Percentiles rank a stretch among this genome's conserved stretches.
These are phyloP conservation scores for Suillus luteus DNA, from an alignment of 768 basidiomycete genomes.

Conservation along the genomic window DNA sequence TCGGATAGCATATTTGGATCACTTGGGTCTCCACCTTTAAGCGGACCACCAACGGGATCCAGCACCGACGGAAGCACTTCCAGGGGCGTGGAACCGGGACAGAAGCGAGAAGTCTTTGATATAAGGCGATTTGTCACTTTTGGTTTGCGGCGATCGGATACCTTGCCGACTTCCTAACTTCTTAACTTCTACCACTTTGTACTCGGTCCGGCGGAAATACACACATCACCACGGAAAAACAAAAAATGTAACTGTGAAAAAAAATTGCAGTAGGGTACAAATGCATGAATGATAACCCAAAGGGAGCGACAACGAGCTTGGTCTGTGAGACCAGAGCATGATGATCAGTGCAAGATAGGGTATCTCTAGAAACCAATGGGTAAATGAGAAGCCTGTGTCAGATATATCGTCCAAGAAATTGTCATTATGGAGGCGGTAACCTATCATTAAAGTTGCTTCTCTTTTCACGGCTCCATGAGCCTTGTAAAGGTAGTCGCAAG, in stretches of 20 bases:
- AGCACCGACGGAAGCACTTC: conserved; percentile 42
- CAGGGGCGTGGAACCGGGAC: conserved; percentile 43
- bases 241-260: conserved; percentile 1
- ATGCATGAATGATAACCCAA: conserved; percentile 6
- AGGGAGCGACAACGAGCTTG: conserved; percentile 6
- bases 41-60: conserved; percentile 64
- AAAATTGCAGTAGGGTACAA: conserved; percentile 13
- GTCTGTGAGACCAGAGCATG: not conserved
- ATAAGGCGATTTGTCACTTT: conserved; percentile 88
- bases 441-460: conserved; percentile 9
- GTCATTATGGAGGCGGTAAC: not conserved
- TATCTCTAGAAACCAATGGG: not conserved
- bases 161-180: conserved; percentile 2
- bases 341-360: conserved; percentile 1
- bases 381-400: conserved; percentile 1
- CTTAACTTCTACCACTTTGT: not conserved
- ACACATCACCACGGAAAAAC: not conserved
- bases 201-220: not conserved
- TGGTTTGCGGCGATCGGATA: conserved; percentile 60
- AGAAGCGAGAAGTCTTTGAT: conserved; percentile 82
- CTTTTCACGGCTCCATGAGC: conserved; percentile 27
- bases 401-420: conserved; percentile 26
- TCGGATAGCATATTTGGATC: conserved; percentile 61
- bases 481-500: conserved; percentile 35
- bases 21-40: conserved; percentile 61